phyloP scores from a whole-genome alignment of 495 filamentous ascomycete genomes.

The Podospora tetraspora region DNA sequence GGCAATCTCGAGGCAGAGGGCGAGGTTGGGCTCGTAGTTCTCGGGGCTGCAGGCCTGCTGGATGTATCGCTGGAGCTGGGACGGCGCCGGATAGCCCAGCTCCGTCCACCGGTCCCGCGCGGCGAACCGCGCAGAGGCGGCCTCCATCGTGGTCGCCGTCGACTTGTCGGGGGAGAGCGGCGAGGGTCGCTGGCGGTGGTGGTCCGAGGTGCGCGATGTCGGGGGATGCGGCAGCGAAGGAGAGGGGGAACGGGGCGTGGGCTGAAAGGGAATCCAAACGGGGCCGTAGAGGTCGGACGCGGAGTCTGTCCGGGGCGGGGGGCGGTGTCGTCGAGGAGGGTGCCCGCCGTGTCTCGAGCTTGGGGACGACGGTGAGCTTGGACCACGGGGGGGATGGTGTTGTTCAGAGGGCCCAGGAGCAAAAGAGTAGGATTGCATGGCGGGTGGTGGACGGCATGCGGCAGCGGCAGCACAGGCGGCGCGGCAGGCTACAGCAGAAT shows the following conservation, averaged over 20 bases:
- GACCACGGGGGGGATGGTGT: constrained; percentile 5
- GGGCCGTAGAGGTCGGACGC: constrained; percentile 1
- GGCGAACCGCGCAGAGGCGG: constrained; percentile 89
- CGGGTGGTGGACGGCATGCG: neutral
- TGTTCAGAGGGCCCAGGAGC: neutral
- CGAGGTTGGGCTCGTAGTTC: constrained; percentile 96
- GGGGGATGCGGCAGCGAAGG: neutral
- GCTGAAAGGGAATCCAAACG: constrained; percentile 7
- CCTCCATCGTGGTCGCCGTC: constrained; percentile 61
- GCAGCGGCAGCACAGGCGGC: neutral
- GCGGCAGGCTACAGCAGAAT: neutral
- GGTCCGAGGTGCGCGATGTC: neutral
- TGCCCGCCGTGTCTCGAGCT: neutral
- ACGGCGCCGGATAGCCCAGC: constrained; percentile 68
- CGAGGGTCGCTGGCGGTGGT: neutral
- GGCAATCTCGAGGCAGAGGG: constrained; percentile 90
- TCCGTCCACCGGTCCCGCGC: constrained; percentile 90
- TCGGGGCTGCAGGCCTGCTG: constrained; percentile 90
- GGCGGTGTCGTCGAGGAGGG: neutral
- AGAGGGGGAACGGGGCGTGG: neutral
- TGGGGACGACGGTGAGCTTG: neutral
- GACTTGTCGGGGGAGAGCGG: neutral
- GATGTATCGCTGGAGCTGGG: constrained; percentile 91
- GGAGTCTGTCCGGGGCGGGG: neutral
- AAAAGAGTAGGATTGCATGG: constrained; percentile 1